Evolutionary conservation across 805 yeast genomes (phyloP).

Genomic region (Saturnispora hagleri): DNA sequence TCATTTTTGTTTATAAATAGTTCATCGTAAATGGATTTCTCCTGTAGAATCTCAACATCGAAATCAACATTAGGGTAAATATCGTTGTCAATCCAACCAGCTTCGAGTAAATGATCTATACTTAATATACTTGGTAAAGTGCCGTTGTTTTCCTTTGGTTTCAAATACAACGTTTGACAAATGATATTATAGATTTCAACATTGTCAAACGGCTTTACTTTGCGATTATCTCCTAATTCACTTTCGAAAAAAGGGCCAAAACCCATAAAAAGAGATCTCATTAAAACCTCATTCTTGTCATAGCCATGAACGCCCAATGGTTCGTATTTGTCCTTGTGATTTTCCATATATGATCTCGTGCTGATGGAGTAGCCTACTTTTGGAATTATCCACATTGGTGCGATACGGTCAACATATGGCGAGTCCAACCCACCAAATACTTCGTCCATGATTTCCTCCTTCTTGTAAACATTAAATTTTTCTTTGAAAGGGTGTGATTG

Average conservation of each 20-base stretch:
- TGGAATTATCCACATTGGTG: constrained; percentile 83
- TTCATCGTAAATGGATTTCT: constrained; percentile 43
- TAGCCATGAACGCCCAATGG: constrained; percentile 84
- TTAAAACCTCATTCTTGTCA: constrained; percentile 62
- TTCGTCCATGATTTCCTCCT: constrained; percentile 45
- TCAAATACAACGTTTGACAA: constrained; percentile 49
- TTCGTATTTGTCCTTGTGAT: constrained; percentile 36
- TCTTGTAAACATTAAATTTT: constrained; percentile 39
- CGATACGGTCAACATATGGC: constrained; percentile 50
- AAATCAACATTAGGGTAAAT: constrained; percentile 45
- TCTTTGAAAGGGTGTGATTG: constrained; percentile 21
- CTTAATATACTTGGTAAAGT: constrained; percentile 25
- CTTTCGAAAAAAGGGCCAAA: constrained; percentile 67
- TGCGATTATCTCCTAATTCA: constrained; percentile 21
- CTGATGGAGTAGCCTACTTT: constrained; percentile 70
- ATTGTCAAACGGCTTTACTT: constrained; percentile 58
- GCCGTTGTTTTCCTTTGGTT: constrained; percentile 58
- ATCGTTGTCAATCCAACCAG: constrained; percentile 38
- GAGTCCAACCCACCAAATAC: constrained; percentile 45
- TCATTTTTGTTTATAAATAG: background rate
- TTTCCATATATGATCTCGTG: constrained; percentile 47
- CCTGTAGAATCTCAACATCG: constrained; percentile 32
- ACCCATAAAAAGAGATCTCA: constrained; percentile 77
- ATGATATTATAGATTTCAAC: constrained; percentile 65
- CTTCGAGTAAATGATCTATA: constrained; percentile 25